Percentiles rank a stretch among this genome's conserved stretches.
These are phyloP conservation scores for Monilinia polystroma DNA, from an alignment of 2,329 filamentous ascomycete species.

Conservation along the genomic window DNA sequence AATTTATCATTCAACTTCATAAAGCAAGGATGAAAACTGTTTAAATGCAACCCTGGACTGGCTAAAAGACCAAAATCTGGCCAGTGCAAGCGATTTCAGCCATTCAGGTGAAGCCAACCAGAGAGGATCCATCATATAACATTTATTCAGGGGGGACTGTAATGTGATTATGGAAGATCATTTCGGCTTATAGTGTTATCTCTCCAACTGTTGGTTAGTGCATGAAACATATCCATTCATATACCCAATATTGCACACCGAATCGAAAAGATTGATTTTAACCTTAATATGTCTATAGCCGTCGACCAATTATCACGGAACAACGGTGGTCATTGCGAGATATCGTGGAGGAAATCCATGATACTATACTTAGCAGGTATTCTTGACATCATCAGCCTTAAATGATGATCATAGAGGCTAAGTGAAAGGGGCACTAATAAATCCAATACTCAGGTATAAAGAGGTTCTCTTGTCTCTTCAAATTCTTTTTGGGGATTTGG, in stretches of 20 bases:
- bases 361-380: not conserved
- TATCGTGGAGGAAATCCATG: not conserved
- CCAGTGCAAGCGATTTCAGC: too few species aligned
- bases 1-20: too few species aligned
- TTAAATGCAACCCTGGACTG: too few species aligned
- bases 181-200: constrained; percentile 7
- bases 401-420: constrained; percentile 7
- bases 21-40: too few species aligned
- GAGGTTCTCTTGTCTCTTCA: constrained; percentile 2
- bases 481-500: not conserved
- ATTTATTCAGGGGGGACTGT: not conserved
- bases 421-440: not conserved
- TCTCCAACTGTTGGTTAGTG: constrained; percentile 8
- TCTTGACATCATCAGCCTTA: constrained; percentile 16
- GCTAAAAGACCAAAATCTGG: too few species aligned
- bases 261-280: constrained; percentile 8
- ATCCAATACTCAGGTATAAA: constrained; percentile 4
- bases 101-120: too few species aligned
- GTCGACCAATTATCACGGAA: constrained; percentile 4
- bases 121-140: too few species aligned
- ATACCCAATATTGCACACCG: not conserved
- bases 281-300: constrained; percentile 2
- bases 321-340: not conserved
- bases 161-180: not conserved
- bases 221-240: constrained; percentile 16